Evolutionary conservation across 2,329 filamentous ascomycete genomes (phyloP), one percentile per base, ranked within the genome.

Genomic region (Neocucurbitaria cava): DNA sequence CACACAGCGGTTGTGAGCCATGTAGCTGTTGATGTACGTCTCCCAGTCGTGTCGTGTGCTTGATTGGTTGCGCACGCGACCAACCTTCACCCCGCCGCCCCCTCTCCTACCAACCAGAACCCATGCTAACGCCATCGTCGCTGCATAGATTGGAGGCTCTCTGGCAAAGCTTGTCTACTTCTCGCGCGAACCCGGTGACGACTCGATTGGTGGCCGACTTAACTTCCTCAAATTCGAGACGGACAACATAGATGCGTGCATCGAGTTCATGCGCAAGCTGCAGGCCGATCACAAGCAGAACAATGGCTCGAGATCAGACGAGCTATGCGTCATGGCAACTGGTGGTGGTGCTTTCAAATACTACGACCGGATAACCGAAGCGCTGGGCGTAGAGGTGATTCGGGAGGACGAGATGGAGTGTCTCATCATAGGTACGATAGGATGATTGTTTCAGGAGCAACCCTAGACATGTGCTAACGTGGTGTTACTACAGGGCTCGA

Each of bases 391-490:
- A 1, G 90, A 97, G 71, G 92, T 99, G 18, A 81, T 93, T 68
- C 84, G 92, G 39, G 95, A 98, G 77, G 95, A 99, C 70, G 95
- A 99, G 79, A 99, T 99, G 95, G 92, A 96, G 76, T 99, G 95
- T 73, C 80, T 99, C 54, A 99, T 99, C 61, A 95, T 95, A 69
- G 92, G 91, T 92, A 76, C 61, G 81, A 62, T n/a, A 3, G 17
- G 36, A 18, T 9, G 8, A 33, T 5, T 17, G 2, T 44, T 15
- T 33, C 24, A 21, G 10, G 28, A 3, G 1, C 21, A 1, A 0
- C 3, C 26, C 3, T 8, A 6, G 28, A 20, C 1, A 11, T 7
- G 9, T 24, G 20, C 54, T 59, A 51, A 61, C 41, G 13, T 15
- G 6, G 23, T n/a, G 47, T 51, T 39, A 48, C 40, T 24, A 28